phyloP scores from a whole-genome alignment of 768 basidiomycete species.

The Naganishia randhawae region DNA sequence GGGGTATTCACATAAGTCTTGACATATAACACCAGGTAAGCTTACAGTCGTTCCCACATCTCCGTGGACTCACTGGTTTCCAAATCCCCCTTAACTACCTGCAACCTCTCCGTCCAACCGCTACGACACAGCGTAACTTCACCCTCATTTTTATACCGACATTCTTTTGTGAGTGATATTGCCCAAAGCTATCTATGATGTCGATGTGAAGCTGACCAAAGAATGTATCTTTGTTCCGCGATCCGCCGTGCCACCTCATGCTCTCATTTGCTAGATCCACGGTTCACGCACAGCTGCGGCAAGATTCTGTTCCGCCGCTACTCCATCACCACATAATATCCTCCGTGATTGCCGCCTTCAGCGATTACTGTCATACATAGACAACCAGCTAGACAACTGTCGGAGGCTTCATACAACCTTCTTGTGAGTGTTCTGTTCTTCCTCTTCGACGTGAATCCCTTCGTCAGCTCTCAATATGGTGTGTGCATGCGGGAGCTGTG shows the following conservation, averaged over 20 bases:
- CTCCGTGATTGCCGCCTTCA: no score
- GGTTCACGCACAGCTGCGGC: no score
- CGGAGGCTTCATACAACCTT: not conserved
- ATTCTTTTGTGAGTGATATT: not conserved
- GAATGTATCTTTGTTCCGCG: not conserved
- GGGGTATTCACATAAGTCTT: not conserved
- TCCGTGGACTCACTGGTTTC: not conserved
- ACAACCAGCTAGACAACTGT: no score
- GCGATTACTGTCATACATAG: no score
- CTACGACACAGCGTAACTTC: not conserved
- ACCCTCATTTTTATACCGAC: slow-evolving; percentile 18
- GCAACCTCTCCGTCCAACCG: not conserved
- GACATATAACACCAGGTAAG: not conserved
- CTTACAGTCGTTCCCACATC: not conserved
- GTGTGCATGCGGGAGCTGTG: no score
- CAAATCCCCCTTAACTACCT: not conserved
- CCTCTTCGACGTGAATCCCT: not conserved
- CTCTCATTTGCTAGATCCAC: no score
- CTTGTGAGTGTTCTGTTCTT: not conserved
- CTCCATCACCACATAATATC: no score
- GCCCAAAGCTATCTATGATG: not conserved
- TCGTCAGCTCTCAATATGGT: not conserved
- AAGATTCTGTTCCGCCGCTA: no score
- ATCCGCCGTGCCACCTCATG: no score
- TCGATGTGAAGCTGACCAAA: not conserved